Evolutionary conservation across 805 yeast genomes (phyloP).

Genomic region (Kregervanrija fluxuum): DNA sequence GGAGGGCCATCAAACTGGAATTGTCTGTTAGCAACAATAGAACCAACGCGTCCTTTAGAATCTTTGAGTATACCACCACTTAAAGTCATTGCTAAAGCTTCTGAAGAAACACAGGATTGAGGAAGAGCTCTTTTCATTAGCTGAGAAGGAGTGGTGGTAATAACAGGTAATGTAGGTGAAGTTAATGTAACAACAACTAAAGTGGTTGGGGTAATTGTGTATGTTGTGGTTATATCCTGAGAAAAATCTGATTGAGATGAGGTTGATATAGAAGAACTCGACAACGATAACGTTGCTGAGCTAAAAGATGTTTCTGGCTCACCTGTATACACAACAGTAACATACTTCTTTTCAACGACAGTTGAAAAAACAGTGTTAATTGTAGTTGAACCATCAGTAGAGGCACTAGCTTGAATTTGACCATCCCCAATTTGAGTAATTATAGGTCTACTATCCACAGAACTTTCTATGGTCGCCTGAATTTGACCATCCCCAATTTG

Average conservation of each 20-base stretch:
- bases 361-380: conserved; percentile 12
- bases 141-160: conserved; percentile 20
- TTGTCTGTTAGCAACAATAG: conserved; percentile 77
- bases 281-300: conserved; percentile 9
- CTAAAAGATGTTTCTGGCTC: neutral
- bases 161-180: conserved; percentile 14
- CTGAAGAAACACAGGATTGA: conserved; percentile 38
- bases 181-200: conserved; percentile 24
- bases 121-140: conserved; percentile 14
- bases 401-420: conserved; percentile 25
- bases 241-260: conserved; percentile 21
- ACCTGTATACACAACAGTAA: conserved; percentile 1
- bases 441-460: conserved; percentile 28
- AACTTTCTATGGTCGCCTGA: conserved; percentile 31
- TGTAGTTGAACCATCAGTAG: conserved; percentile 3
- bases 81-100: conserved; percentile 51
- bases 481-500: conserved; percentile 44
- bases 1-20: conserved; percentile 77
- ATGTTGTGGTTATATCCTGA: conserved; percentile 21
- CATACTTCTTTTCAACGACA: conserved; percentile 5
- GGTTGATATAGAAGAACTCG: conserved; percentile 9
- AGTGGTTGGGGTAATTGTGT: conserved; percentile 23
- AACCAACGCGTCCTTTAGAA: conserved; percentile 59
- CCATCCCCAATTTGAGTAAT: conserved; percentile 45
- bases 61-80: conserved; percentile 47